Base-by-base conservation (phyloP, 176 grass and related monocot species). In the Bolboschoenus planiculmis region DNA sequence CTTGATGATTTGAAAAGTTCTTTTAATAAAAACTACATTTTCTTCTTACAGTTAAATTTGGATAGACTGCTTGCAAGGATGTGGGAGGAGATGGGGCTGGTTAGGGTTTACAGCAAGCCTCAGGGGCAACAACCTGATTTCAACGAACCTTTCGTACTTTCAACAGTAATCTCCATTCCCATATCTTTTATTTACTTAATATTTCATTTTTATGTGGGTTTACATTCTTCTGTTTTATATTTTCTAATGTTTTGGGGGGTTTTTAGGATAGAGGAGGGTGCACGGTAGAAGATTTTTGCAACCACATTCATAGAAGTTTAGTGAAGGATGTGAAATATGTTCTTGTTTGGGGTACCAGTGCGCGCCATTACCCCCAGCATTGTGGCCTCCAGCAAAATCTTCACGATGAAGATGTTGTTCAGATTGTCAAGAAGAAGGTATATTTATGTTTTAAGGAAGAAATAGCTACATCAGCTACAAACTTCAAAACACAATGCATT, bases 371-470 rank as follows among this genome's bases (percentile, higher is more conserved):
- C 70, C 91, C 91, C 10, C 93, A 99, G 27, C 96, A 95, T 88
- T 99, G 93, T 84, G 92, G 92, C 5, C 90, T 90, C 75, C 53
- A 75, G 40, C 93, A 99, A 50, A 58, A 39, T 84, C 91, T 99
- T 89, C 79, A 93, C 35, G 96, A 99, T 0, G 93, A 99, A 87
- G 96, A 99, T 81, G 96, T 95, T 3, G 93, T 99, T 58, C 93
- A 99, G 84, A 95, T 99, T 83, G 93, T 99, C 56, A 95, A 99
- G 89, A 99, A 99, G 86, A 95, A 99, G 96, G 96, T 99, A 85
- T 21, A 55, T 80, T 26, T 23, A 60, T 85, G 43, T 63, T 29
- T n/a, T 2, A 54, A 59, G 68, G 8, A 54, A 48, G 10, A 74
- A 48, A 48, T 15, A 16, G 30, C 20, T 73, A 14, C 5, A 8